These are phyloP conservation scores for Fragosphaeria purpurea DNA, from an alignment of 2,329 filamentous ascomycete species.

Conservation along the genomic window DNA sequence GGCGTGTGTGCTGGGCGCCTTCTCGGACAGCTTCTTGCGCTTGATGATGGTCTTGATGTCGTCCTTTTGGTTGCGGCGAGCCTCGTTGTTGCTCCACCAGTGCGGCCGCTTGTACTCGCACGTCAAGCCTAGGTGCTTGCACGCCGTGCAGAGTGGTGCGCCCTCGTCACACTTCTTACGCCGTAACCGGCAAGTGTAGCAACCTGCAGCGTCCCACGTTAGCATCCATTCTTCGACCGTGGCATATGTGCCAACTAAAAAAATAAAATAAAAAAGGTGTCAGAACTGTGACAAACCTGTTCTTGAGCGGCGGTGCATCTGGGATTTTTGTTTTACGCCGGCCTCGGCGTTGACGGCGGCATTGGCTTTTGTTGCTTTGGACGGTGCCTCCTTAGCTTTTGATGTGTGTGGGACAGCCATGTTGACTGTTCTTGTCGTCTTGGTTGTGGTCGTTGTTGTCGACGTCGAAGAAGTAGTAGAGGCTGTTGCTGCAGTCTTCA, in stretches of 20 bases:
- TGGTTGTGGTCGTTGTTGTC: conserved; percentile 7
- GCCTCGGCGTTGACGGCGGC: conserved; percentile 23
- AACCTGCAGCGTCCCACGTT: conserved; percentile 32
- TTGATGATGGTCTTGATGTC: conserved; percentile 96
- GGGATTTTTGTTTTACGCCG: conserved; percentile 55
- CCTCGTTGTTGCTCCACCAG: conserved; percentile 95
- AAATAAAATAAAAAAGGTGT: background rate
- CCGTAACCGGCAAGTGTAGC: conserved; percentile 58
- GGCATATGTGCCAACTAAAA: background rate
- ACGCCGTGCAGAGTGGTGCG: conserved; percentile 51
- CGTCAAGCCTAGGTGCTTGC: conserved; percentile 65
- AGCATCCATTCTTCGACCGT: background rate
- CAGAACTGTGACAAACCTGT: conserved; percentile 56
- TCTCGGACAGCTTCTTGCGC: conserved; percentile 88
- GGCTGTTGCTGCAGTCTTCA: conserved; percentile 23
- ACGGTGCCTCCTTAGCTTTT: conserved; percentile 47
- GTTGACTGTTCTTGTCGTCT: conserved; percentile 35
- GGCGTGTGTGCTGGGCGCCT: conserved; percentile 34
- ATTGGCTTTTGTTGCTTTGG: conserved; percentile 28
- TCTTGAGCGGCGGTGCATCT: conserved; percentile 89
- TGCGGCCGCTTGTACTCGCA: conserved; percentile 95
- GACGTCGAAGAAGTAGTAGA: conserved; percentile 2
- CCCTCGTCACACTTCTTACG: conserved; percentile 63
- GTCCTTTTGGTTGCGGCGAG: conserved; percentile 80
- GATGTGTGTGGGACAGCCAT: conserved; percentile 52